Base-by-base conservation (phyloP, 1,284 basidiomycete species). In the Leccinum fallax region DNA sequence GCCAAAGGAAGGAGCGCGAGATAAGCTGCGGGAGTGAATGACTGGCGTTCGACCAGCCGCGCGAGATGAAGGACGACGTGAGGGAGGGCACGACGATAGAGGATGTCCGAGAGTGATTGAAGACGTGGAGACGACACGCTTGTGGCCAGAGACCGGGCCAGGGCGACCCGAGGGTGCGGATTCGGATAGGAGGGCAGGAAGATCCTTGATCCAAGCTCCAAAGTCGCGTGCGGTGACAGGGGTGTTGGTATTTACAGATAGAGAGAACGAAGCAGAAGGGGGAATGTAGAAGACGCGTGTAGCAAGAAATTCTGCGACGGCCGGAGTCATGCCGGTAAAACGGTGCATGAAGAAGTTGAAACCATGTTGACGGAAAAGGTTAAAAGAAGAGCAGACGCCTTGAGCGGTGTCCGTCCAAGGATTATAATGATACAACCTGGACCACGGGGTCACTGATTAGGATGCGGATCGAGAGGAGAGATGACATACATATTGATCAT, bases 401-500 rank as follows among this genome's bases (percentile, higher is more conserved):
- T 87, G 81, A 54, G 86, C 85, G 2, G 97, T 97, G 75, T 99
- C 97, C 55, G 92, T 92, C 95, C 97, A 99, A 19, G 97, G 97
- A 77, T 97, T 98, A 77, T 89, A 93, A 77, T 99, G 97, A 80
- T 98, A 99, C 75, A 99, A 83, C 90, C 91, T 93, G 68, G 43
- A 63, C 54, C 43, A 54, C 59, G 34, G 30, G 30, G 58, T 67
- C 46, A 67, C 46, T 48, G 8, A 30, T 61, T 60, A 4, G 11
- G 49, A 10, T 7, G 24, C 1, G 15, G n/a, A 21, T 9, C 57
- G 15, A 8, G n/a, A 28, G 5, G 11, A 3, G 6, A 55, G 62
- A 62, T 24, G 53, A 81, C 86, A 40, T 69, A 92, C 90, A 99
- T 94, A 78, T 99, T 99, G 83, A 99, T 94, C 68, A 99, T 86